These are phyloP conservation scores for Picea glauca DNA, from an alignment of 75 land plant species.

Conservation along the genomic window DNA sequence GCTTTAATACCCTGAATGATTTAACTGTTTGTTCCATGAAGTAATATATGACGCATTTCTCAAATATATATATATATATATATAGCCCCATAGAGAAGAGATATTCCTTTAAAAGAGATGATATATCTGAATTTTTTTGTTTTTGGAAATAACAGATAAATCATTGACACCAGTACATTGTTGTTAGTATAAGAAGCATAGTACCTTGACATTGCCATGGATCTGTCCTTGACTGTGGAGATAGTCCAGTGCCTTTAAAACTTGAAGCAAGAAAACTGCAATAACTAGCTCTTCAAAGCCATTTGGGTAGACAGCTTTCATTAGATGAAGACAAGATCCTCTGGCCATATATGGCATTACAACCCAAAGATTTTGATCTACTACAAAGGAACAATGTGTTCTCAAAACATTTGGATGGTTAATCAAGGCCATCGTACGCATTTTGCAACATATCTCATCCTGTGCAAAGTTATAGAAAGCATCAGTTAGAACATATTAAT, in stretches of 20 bases:
- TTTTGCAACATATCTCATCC: conserved; percentile 44
- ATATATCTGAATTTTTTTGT: neutral
- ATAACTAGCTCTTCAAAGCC: conserved; percentile 66
- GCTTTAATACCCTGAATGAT: too few species aligned
- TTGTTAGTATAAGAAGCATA: neutral
- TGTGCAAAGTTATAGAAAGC: conserved; percentile 11
- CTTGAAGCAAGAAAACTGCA: conserved; percentile 36
- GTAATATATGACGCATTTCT: too few species aligned
- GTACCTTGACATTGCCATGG: conserved; percentile 41
- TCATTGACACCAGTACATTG: neutral
- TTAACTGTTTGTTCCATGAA: too few species aligned
- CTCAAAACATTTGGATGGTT: conserved; percentile 57
- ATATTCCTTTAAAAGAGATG: too few species aligned
- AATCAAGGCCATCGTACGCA: conserved; percentile 48
- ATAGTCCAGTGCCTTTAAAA: conserved; percentile 43
- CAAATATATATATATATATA: too few species aligned
- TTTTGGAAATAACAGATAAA: neutral
- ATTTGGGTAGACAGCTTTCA: conserved; percentile 57
- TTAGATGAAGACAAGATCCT: conserved; percentile 73
- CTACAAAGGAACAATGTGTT: conserved; percentile 61
- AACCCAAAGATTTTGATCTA: conserved; percentile 43
- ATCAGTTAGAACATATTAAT: neutral
- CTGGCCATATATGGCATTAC: conserved; percentile 72
- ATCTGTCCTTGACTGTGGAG: conserved; percentile 51
- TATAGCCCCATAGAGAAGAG: neutral